Percentiles rank a stretch among this genome's conserved stretches.
These are phyloP conservation scores for Ambrosiella xylebori DNA, from an alignment of 2,329 filamentous ascomycete genomes.

Conservation along the genomic window DNA sequence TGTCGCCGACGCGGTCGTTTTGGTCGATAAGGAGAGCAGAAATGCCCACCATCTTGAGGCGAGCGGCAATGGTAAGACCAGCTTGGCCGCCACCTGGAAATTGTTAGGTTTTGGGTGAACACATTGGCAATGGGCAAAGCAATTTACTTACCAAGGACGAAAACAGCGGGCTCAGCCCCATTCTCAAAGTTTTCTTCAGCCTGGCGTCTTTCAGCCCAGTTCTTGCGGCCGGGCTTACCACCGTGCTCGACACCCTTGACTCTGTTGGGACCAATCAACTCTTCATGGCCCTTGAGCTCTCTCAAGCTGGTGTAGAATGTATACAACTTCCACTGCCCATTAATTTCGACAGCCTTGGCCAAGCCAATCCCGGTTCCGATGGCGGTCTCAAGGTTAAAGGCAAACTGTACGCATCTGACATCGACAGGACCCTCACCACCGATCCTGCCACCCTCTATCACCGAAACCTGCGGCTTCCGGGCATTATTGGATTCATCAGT, in stretches of 20 bases:
- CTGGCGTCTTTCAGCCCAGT: constrained; percentile 40
- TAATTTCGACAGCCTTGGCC: constrained; percentile 29
- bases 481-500: constrained; percentile 27
- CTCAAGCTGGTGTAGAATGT: constrained; percentile 44
- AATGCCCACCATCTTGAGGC: constrained; percentile 41
- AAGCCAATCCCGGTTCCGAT: constrained; percentile 40
- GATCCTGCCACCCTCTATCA: constrained; percentile 27
- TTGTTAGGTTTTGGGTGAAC: constrained; percentile 4
- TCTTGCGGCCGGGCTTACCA: constrained; percentile 31
- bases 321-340: constrained; percentile 39
- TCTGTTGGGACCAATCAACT: constrained; percentile 29
- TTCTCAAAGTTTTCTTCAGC: constrained; percentile 30
- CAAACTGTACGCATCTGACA: constrained; percentile 37
- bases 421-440: constrained; percentile 19
- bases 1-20: constrained; percentile 42
- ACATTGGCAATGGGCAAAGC: background rate
- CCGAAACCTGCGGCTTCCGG: constrained; percentile 26
- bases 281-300: constrained; percentile 36
- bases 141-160: constrained; percentile 38
- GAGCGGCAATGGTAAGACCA: constrained; percentile 38
- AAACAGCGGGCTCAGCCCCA: constrained; percentile 33
- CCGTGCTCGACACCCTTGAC: constrained; percentile 41
- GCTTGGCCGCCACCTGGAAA: constrained; percentile 38
- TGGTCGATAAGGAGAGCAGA: constrained; percentile 40
- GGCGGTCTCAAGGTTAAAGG: constrained; percentile 34